Evolutionary conservation across 2,329 filamentous ascomycete species (phyloP), one percentile per base, ranked within the genome.

Genomic region (Botryotinia convoluta): DNA sequence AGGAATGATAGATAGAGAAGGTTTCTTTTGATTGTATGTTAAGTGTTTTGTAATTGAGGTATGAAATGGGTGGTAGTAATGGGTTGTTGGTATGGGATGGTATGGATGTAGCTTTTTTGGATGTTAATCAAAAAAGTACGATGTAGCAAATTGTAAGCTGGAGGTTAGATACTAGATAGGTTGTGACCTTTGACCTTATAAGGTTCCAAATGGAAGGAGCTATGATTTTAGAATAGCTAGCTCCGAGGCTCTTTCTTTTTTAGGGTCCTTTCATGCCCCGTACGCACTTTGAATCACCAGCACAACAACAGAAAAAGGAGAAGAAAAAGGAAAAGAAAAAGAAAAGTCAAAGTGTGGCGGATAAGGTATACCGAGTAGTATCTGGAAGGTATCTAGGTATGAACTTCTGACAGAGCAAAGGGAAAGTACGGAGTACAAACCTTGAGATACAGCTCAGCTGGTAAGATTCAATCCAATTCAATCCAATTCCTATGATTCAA

Each of bases 211-310:
- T 22, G 59, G 42, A 22, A 35, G 44, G 42, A 51, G 39, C 45
- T 65, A 65, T 29, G 69, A 26, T 39, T 29, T 18, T 44, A 44
- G 61, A 29, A 54, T 44, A 69, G n/a, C 35, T 61, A 61, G 59
- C 59, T 39, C 48, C 65, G 65, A 68, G 64, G 65, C 51, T 57
- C 51, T 57, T 57, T 68, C 48, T 29, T 26, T 57, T 42, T 39
- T 63, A 20, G 35, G 4, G 64, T 65, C 18, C 32, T 35, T 35
- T 26, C 18, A 37, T 61, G 60, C 3, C 35, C 59, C 22, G 35
- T 42, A 37, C 32, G 35, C 26, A 39, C 32, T 29, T 48, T 68
- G 64, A 67, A 67, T n/a, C 63, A 63, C n/a, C 51, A 57, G n/a
- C 51, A 29, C 51, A 29, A 63, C 26, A 0, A 63, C 37, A 22